Conservation (phyloP, 2,329 filamentous ascomycete species). For the Fusarium denticulatum region DNA sequence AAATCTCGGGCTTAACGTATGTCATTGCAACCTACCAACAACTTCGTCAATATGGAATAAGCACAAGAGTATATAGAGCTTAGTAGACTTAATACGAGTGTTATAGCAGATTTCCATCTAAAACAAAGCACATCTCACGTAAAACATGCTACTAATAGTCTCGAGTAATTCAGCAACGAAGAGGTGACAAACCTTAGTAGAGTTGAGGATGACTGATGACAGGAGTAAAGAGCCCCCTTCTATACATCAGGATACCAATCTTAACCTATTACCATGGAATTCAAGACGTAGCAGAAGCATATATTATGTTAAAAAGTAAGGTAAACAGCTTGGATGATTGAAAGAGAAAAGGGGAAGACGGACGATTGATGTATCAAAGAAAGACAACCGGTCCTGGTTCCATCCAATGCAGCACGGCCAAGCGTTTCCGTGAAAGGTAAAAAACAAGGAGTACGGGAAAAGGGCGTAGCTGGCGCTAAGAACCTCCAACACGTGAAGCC, state of each 20-base stretch:
- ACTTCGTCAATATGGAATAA: not conserved
- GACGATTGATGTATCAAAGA: not conserved
- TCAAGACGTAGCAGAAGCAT: not conserved
- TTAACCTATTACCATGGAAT: not conserved
- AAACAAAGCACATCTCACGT: not conserved
- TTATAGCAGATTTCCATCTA: not conserved
- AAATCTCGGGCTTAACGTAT: not conserved
- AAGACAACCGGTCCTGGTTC: not conserved
- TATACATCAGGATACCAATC: not conserved
- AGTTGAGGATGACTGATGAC: not conserved
- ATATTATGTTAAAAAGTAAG: not conserved
- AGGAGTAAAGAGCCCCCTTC: not conserved
- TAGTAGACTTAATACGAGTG: not conserved
- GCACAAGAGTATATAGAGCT: not conserved
- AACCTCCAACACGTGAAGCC: not conserved
- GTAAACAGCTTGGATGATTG: not conserved
- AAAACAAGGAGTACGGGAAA: not conserved
- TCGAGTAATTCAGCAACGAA: not conserved
- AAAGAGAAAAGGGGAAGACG: not conserved
- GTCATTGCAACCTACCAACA: not conserved
- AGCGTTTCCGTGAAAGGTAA: not conserved
- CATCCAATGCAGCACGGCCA: not conserved
- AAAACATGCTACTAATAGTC: not conserved
- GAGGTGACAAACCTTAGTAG: not conserved
- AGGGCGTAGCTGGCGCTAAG: not conserved